Evolutionary conservation across 441 rosid species (phyloP).

Genomic region (Pelargonium citronellum): DNA sequence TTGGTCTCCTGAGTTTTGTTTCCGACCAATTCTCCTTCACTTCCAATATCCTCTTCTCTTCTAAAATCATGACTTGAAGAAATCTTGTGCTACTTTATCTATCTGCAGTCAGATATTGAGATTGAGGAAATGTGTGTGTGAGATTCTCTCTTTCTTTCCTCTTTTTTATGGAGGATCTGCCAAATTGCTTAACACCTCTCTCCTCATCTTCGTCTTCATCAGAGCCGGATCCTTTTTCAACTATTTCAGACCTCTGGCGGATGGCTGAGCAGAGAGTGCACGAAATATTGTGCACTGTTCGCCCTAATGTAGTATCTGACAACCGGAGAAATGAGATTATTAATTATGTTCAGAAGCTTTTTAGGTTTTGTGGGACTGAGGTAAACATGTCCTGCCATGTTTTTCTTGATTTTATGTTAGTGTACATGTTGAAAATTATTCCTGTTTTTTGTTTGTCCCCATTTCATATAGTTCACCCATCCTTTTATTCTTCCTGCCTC

Average conservation of each 20-base stretch:
- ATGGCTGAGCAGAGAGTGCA: conserved; percentile 63
- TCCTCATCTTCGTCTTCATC: conserved; percentile 40
- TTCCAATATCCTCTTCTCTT: conserved; percentile 9
- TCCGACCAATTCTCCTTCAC: conserved; percentile 6
- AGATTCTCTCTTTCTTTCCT: conserved; percentile 25
- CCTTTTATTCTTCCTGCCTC: background rate
- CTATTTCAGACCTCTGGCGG: conserved; percentile 53
- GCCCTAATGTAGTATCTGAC: conserved; percentile 59
- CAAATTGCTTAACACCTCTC: conserved; percentile 39
- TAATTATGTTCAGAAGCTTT: conserved; percentile 41
- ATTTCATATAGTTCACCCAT: background rate
- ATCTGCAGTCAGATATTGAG: conserved; percentile 6
- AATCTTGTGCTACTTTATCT: conserved; percentile 16
- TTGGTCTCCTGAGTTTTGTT: conserved; percentile 1
- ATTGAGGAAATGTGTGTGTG: conserved; percentile 25
- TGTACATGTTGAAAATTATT: conserved; percentile 1
- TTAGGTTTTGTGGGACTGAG: conserved; percentile 53
- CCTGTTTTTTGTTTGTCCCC: background rate
- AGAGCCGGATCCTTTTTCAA: conserved; percentile 31
- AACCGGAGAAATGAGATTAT: conserved; percentile 48
- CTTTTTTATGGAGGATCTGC: conserved; percentile 49
- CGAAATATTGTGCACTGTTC: conserved; percentile 58
- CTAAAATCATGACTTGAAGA: conserved; percentile 15
- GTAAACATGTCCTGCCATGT: conserved; percentile 32
- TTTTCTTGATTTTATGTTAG: conserved; percentile 14